These are phyloP conservation scores for Asterochloris erici DNA, from an alignment of 139 green algal species.

Conservation along the genomic window DNA sequence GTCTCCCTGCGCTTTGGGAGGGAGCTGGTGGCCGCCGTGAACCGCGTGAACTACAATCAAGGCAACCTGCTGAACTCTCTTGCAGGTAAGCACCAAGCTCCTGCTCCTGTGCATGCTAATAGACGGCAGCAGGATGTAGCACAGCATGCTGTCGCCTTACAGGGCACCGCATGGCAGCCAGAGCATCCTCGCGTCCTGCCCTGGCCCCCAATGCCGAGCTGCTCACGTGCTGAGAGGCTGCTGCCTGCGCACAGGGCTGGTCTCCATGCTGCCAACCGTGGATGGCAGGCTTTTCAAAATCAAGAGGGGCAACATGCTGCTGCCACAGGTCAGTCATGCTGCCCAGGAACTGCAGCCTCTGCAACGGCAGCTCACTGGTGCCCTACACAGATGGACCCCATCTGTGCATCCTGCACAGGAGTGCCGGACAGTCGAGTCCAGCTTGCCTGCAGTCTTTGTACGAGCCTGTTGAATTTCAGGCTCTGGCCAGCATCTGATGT, in stretches of 20 bases:
- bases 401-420: background rate
- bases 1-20: slow-evolving; percentile 26
- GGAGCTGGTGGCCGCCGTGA: slow-evolving; percentile 47
- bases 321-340: slow-evolving; percentile 33
- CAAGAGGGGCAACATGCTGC: slow-evolving; percentile 47
- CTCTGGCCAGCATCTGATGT: background rate
- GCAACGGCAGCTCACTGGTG: too few relatives aligned
- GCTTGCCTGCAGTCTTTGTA: background rate
- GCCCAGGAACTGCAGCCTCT: too few relatives aligned
- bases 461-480: background rate
- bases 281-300: slow-evolving; percentile 30
- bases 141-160: background rate
- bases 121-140: background rate
- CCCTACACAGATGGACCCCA: too few relatives aligned
- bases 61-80: slow-evolving; percentile 56
- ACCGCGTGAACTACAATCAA: slow-evolving; percentile 69
- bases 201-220: background rate
- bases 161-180: background rate
- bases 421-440: background rate
- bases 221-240: background rate
- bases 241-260: slow-evolving; percentile 40
- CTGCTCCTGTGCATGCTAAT: background rate
- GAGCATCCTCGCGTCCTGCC: background rate
- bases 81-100: slow-evolving; percentile 32
- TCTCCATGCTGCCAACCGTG: slow-evolving; percentile 54